Conservation (phyloP, 1,139 yeast species). For the Hyphopichia fennica region DNA sequence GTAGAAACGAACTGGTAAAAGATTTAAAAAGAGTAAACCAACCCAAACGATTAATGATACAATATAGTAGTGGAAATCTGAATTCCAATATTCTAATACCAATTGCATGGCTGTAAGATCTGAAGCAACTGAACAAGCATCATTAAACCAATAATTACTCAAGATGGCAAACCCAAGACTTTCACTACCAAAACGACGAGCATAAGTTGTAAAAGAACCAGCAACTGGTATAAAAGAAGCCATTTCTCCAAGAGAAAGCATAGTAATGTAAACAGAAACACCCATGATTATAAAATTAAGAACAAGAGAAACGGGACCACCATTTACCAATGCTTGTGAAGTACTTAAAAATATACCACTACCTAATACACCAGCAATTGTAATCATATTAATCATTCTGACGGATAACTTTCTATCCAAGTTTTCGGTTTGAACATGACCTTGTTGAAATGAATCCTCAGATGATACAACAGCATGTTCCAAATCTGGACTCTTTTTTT, state of each 20-base stretch:
- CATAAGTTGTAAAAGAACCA: conserved; percentile 63
- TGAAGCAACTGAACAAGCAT: conserved; percentile 61
- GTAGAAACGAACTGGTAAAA: conserved; percentile 52
- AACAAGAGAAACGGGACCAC: conserved; percentile 66
- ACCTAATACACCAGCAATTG: conserved; percentile 68
- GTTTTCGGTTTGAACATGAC: conserved; percentile 18
- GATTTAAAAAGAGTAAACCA: conserved; percentile 49
- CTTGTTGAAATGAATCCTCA: background rate
- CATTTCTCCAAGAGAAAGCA: conserved; percentile 68
- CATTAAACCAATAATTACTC: conserved; percentile 65
- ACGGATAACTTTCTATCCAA: conserved; percentile 47
- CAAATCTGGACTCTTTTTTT: conserved; percentile 5
- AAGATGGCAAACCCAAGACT: conserved; percentile 64
- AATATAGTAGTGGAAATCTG: conserved; percentile 54
- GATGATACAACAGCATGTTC: conserved; percentile 8
- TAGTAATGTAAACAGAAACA: conserved; percentile 54
- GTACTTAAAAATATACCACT: conserved; percentile 69
- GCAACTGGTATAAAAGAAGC: conserved; percentile 60
- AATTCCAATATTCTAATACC: conserved; percentile 61
- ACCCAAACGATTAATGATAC: conserved; percentile 61
- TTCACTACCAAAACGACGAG: conserved; percentile 60
- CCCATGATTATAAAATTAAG: conserved; percentile 62
- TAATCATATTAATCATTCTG: conserved; percentile 60
- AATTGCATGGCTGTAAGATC: conserved; percentile 62
- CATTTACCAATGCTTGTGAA: conserved; percentile 56